These are phyloP conservation scores for Blastobotrys muscicola DNA, from an alignment of 805 yeast species.

Conservation along the genomic window DNA sequence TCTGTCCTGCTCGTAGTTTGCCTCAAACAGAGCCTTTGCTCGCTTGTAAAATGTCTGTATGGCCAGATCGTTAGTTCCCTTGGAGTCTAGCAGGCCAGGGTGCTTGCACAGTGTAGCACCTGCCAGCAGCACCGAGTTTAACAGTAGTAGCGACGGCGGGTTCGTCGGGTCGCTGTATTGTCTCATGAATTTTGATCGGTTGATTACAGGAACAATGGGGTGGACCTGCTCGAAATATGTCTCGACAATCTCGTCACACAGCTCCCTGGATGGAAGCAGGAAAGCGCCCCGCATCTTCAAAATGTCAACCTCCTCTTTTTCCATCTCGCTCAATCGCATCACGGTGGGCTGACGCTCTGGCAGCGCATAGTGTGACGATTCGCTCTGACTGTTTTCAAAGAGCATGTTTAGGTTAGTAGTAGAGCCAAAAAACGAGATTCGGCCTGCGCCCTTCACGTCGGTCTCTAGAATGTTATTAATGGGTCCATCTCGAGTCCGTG, in stretches of 20 bases:
- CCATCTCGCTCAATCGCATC: slow-evolving; percentile 29
- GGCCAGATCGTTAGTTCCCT: slow-evolving; percentile 40
- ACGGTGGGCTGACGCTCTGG: slow-evolving; percentile 14
- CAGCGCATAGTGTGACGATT: slow-evolving; percentile 32
- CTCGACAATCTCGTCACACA: slow-evolving; percentile 51
- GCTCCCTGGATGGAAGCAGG: slow-evolving; percentile 48
- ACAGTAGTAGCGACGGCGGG: slow-evolving; percentile 52
- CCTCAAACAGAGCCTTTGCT: slow-evolving; percentile 66
- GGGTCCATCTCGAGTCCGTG: slow-evolving; percentile 19
- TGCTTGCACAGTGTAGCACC: slow-evolving; percentile 55
- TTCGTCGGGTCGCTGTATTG: slow-evolving; percentile 45
- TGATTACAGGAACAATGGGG: slow-evolving; percentile 60
- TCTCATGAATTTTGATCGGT: slow-evolving; percentile 51
- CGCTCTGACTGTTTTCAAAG: slow-evolving; percentile 37
- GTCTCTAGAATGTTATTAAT: slow-evolving; percentile 25
- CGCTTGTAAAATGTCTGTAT: slow-evolving; percentile 55
- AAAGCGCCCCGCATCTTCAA: slow-evolving; percentile 62
- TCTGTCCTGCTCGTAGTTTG: slow-evolving; percentile 58
- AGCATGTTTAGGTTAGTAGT: slow-evolving; percentile 42
- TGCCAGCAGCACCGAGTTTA: slow-evolving; percentile 61
- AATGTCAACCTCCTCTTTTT: slow-evolving; percentile 55
- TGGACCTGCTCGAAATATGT: slow-evolving; percentile 56
- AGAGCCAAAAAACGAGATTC: slow-evolving; percentile 43
- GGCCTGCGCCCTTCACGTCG: slow-evolving; percentile 25
- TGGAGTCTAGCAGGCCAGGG: slow-evolving; percentile 40